A percentile compares a stretch with the other conserved stretches of the same genome.
Conservation (phyloP, 345 rosid species). For the Isatis tinctoria region DNA sequence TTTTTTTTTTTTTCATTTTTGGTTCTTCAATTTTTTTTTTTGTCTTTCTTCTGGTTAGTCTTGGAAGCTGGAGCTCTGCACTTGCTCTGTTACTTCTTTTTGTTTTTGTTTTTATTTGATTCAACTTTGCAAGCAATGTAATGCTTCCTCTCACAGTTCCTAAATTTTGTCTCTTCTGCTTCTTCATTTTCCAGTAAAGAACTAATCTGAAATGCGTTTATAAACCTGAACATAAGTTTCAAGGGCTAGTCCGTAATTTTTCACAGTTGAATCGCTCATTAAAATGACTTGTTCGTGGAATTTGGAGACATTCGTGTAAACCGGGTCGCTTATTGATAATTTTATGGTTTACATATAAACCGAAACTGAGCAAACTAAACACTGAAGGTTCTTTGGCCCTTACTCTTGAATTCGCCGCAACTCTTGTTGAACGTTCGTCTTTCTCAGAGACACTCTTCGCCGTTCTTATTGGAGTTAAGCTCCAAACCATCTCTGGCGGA, state of each 20-base stretch:
- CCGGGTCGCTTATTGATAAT: background rate
- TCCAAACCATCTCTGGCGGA: background rate
- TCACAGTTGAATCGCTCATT: background rate
- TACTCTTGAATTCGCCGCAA: background rate
- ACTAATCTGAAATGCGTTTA: background rate
- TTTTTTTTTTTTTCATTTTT: background rate
- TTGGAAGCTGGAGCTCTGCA: background rate
- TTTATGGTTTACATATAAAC: background rate
- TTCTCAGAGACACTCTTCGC: background rate
- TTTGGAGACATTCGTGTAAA: background rate
- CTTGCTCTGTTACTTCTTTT: background rate
- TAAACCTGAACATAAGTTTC: background rate
- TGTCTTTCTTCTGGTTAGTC: background rate
- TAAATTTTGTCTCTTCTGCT: background rate
- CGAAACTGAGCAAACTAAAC: background rate
- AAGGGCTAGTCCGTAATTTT: background rate
- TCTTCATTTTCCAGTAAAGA: background rate
- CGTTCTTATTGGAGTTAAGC: background rate
- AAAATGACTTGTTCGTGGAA: background rate
- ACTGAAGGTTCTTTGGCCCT: background rate
- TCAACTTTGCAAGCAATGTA: conserved; percentile 13
- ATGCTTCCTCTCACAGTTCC: conserved; percentile 7
- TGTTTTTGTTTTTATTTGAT: background rate
- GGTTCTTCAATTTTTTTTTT: too few relatives aligned
- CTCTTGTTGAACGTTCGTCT: background rate